Conservation (phyloP, 2,329 filamentous ascomycete genomes). For the Paraconiothyrium sp. region DNA sequence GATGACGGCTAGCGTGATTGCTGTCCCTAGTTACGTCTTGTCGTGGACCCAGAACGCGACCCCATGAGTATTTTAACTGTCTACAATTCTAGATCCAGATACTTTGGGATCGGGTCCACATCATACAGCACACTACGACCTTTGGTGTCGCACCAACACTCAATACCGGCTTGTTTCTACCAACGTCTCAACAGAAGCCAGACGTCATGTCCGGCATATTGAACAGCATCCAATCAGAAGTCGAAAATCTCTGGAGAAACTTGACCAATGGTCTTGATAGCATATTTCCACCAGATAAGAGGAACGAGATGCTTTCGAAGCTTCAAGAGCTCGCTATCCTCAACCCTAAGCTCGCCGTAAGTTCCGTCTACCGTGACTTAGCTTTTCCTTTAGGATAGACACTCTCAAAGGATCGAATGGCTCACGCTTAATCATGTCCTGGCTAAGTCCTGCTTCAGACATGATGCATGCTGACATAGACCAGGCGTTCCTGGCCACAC, state of each 20-base stretch:
- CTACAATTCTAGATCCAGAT: too few relatives aligned
- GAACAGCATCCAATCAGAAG: conserved; percentile 32
- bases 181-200: background rate
- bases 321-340: conserved; percentile 66
- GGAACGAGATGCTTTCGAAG: conserved; percentile 65
- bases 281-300: conserved; percentile 68
- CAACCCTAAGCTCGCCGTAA: conserved; percentile 75
- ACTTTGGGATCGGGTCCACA: too few relatives aligned
- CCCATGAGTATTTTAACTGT: background rate
- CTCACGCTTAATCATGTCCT: too few relatives aligned
- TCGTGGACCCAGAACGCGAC: background rate
- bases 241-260: conserved; percentile 26
- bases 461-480: background rate
- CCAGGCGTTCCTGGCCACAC: conserved; percentile 73
- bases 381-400: background rate
- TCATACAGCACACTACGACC: background rate
- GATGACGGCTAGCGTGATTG: conserved; percentile 10
- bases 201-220: conserved; percentile 37
- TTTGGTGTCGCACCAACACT: background rate
- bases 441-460: background rate
- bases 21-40: conserved; percentile 4
- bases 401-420: background rate
- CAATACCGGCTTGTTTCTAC: background rate
- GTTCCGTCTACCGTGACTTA: conserved; percentile 35
- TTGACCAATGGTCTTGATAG: conserved; percentile 56